Conservation (phyloP, 1,284 basidiomycete species). For the Tylopilus sp. region DNA sequence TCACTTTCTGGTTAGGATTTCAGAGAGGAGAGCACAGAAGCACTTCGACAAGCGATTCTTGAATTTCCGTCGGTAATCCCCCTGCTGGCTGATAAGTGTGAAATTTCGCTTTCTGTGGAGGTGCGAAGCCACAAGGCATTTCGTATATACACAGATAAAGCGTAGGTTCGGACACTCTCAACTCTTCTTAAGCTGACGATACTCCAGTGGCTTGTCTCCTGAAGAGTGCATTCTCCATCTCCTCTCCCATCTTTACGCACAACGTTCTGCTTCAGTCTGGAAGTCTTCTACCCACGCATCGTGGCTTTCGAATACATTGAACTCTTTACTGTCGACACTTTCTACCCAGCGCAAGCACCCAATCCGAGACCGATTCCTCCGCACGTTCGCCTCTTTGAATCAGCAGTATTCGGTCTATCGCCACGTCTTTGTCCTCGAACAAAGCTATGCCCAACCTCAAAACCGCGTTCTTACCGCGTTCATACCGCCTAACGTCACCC, state of each 20-base stretch:
- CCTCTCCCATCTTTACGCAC: constrained; percentile 81
- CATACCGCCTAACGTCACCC: constrained; percentile 55
- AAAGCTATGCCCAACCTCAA: constrained; percentile 41
- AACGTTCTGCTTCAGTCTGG: constrained; percentile 75
- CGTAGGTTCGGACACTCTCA: constrained; percentile 38
- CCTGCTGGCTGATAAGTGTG: constrained; percentile 4
- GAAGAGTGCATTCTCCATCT: constrained; percentile 56
- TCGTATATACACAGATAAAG: constrained; percentile 63
- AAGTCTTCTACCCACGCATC: constrained; percentile 60
- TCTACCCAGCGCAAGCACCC: constrained; percentile 35
- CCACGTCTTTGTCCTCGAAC: constrained; percentile 70
- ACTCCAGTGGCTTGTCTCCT: constrained; percentile 37
- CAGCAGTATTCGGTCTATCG: constrained; percentile 61
- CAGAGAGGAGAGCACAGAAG: constrained; percentile 4
- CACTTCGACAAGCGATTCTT: constrained; percentile 4
- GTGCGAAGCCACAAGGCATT: constrained; percentile 48
- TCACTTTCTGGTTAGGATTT: constrained; percentile 8
- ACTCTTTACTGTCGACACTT: constrained; percentile 37
- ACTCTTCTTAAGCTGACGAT: constrained; percentile 6
- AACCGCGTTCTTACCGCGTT: constrained; percentile 59
- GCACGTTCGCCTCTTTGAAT: constrained; percentile 40
- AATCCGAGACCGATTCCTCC: constrained; percentile 40
- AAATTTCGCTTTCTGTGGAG: constrained; percentile 2
- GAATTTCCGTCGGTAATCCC: background rate
- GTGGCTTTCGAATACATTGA: constrained; percentile 68